Conservation (phyloP, 2,329 filamentous ascomycete genomes). For the Pseudocercospora cruenta region DNA sequence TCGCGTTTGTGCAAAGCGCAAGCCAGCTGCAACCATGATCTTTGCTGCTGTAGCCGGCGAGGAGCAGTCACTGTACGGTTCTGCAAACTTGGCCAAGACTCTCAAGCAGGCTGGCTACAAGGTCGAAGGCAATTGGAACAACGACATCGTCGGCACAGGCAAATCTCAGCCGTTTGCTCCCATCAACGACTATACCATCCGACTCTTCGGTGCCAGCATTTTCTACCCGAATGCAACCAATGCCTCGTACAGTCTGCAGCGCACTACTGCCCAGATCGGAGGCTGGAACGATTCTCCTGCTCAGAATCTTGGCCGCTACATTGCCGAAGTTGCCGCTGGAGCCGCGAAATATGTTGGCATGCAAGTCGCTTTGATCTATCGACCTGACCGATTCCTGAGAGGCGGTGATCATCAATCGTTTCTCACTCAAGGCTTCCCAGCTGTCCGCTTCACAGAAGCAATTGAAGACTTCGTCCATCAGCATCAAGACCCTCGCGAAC, state of each 20-base stretch:
- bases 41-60: constrained; percentile 62
- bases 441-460: constrained; percentile 61
- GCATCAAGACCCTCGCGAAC: constrained; percentile 58
- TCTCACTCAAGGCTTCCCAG: constrained; percentile 59
- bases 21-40: constrained; percentile 57
- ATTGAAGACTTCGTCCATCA: constrained; percentile 62
- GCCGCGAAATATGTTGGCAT: constrained; percentile 57
- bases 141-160: constrained; percentile 59
- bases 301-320: constrained; percentile 59
- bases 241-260: constrained; percentile 38
- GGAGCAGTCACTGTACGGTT: constrained; percentile 60
- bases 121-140: constrained; percentile 62
- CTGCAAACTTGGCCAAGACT: constrained; percentile 56
- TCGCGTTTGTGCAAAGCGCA: constrained; percentile 53
- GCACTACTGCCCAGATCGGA: constrained; percentile 48
- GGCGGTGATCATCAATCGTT: constrained; percentile 62
- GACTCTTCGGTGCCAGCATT: constrained; percentile 55
- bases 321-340: constrained; percentile 58
- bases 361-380: constrained; percentile 61
- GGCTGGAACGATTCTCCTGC: constrained; percentile 61
- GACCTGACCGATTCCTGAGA: constrained; percentile 59
- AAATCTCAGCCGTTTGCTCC: constrained; percentile 44
- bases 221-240: constrained; percentile 52
- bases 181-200: constrained; percentile 51
- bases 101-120: constrained; percentile 57